Evolutionary conservation across 2,329 filamentous ascomycete species (phyloP), one percentile per base, ranked within the genome.

Genomic region (Chaetomiaceae sp.): DNA sequence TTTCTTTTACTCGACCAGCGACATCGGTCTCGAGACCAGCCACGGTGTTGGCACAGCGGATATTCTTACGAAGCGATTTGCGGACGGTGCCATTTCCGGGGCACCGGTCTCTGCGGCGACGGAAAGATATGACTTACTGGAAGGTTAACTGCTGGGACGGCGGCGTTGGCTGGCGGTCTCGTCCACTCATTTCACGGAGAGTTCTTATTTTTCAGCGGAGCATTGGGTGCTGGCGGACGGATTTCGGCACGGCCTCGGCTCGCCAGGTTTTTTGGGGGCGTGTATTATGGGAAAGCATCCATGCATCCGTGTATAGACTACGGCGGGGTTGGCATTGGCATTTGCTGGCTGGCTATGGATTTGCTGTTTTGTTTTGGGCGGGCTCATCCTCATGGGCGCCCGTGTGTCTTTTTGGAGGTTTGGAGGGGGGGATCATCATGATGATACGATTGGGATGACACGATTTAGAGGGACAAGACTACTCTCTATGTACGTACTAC

Each of bases 251-350:
- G 5, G 17, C 38, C 29, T 35, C 36, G 40, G 20, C 45, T 18
- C 30, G 30, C n/a, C 22, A 15, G 34, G 6, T 27, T 27, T 38
- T 37, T 24, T 18, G 24, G 29, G 42, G 35, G 34, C 42, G 27
- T 51, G 49, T 48, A 51, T 45, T 42, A 42, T 42, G 42, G 43
- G 22, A 33, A n/a, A 38, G 42, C 45, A 45, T 45, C 26, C 38
- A 45, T 38, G 39, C 37, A 39, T 50, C 41, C 46, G 24, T 53
- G 51, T 51, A 49, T 53, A 53, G 46, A 51, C 43, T 53, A 51
- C 43, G 44, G 47, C 40, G 26, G 44, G 38, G 47, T 49, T 52
- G 47, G 51, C 48, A 50, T 43, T 48, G 40, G 35, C 24, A 20
- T 41, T 48, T 48, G 47, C 38, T 43, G 35, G 47, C 38, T 50